Conservation (phyloP, 192 early-diverging fungal species). For the Coemansia sp. region DNA sequence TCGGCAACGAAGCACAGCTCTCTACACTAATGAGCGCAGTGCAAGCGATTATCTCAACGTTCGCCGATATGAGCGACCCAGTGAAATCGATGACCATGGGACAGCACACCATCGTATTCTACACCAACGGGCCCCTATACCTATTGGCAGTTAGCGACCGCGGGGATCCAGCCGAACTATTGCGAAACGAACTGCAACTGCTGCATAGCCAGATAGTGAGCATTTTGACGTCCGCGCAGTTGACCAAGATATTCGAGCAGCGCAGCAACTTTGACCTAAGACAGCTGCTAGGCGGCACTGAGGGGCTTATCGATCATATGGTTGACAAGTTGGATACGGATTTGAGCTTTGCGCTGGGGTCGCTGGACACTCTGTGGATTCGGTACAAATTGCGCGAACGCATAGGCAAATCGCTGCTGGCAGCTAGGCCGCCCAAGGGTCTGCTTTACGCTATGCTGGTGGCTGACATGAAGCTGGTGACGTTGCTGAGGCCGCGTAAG, state of each 20-base stretch:
- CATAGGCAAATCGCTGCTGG: conserved; percentile 63
- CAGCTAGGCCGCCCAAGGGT: conserved; percentile 59
- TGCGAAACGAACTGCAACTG: conserved; percentile 76
- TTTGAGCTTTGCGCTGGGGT: conserved; percentile 73
- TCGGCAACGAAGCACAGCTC: conserved; percentile 89
- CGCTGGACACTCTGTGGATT: conserved; percentile 76
- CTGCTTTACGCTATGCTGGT: conserved; percentile 81
- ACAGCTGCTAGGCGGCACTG: conserved; percentile 77
- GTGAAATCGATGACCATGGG: conserved; percentile 66
- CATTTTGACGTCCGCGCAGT: conserved; percentile 75
- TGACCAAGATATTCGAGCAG: conserved; percentile 85
- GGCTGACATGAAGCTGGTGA: conserved; percentile 75
- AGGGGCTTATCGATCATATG: conserved; percentile 79
- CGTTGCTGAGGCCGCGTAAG: conserved; percentile 70
- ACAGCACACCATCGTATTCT: conserved; percentile 79
- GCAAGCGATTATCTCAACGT: conserved; percentile 87
- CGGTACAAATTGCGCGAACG: conserved; percentile 67
- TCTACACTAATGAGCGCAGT: conserved; percentile 87
- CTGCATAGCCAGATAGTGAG: conserved; percentile 85
- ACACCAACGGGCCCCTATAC: conserved; percentile 79
- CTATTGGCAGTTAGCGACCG: conserved; percentile 80
- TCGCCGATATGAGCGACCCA: conserved; percentile 78
- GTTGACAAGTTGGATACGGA: conserved; percentile 68
- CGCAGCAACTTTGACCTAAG: conserved; percentile 87
- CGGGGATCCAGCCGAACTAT: conserved; percentile 75